phyloP scores from a whole-genome alignment of 2,329 filamentous ascomycete species.

The Berkeleyomyces basicola region DNA sequence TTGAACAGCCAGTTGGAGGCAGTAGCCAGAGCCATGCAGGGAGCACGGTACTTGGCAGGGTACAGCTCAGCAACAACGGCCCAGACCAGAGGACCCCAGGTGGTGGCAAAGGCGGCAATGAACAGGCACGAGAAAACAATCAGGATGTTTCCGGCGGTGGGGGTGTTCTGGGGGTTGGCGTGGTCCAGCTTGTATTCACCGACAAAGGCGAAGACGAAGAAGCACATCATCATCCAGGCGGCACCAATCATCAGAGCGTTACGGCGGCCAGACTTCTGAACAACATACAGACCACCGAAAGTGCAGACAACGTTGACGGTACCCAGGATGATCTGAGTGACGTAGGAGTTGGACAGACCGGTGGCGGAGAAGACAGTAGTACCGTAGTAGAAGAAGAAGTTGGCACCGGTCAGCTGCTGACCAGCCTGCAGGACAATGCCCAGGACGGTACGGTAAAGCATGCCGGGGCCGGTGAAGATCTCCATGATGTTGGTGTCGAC shows the following conservation, averaged over 20 bases:
- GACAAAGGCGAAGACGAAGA: conserved; percentile 33
- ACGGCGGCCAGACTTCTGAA: conserved; percentile 48
- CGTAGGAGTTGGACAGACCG: conserved; percentile 47
- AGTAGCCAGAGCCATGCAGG: conserved; percentile 39
- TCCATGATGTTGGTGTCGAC: conserved; percentile 36
- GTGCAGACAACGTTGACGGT: conserved; percentile 53
- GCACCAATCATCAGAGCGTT: conserved; percentile 46
- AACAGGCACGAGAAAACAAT: conserved; percentile 55
- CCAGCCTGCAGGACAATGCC: conserved; percentile 47
- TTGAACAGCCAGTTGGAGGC: conserved; percentile 50
- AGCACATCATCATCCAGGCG: conserved; percentile 40
- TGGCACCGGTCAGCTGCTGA: conserved; percentile 52
- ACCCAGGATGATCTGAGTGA: conserved; percentile 51
- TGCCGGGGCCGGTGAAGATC: conserved; percentile 50
- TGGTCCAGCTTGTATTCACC: conserved; percentile 29
- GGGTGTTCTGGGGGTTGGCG: conserved; percentile 26
- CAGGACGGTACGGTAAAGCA: conserved; percentile 46
- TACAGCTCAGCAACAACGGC: conserved; percentile 48
- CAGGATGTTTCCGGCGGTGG: conserved; percentile 38
- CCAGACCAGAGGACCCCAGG: conserved; percentile 57
- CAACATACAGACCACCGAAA: conserved; percentile 46
- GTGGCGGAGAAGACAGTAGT: conserved; percentile 50
- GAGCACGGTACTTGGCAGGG: conserved; percentile 37
- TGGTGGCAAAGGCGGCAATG: conserved; percentile 49
- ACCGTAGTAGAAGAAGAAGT: conserved; percentile 53